Base-by-base conservation (phyloP, 129 eudicot genomes). In the Arctium minus region DNA sequence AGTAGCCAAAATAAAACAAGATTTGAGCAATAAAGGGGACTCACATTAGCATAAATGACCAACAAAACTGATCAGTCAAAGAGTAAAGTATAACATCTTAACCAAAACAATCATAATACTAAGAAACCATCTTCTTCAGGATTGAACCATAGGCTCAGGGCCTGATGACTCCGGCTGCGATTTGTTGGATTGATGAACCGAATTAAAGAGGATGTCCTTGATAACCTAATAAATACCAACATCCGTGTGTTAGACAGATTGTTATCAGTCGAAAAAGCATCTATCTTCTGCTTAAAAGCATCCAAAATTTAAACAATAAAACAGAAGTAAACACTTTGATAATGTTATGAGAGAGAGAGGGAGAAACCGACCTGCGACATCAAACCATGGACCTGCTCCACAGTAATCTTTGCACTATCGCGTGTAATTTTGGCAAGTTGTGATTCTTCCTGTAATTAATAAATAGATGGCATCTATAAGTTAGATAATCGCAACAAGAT, bases 351-450 rank as follows among this genome's bases (percentile, higher is more conserved):
- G 8, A 56, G 65, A 50, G 62, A 17, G 68, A 70, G 35, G 32
- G 10, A 39, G 46, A 9, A 56, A 79, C 37, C 74, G 70, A 92
- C 99, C 98, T 93, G 99, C 17, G 99, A 96, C 99, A 96, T 96
- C 78, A 96, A 85, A 22, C 99, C 99, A 81, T 96, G 99, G 83
- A 96, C 98, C 86, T 96, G 98, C 87, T 96, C 99, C 32, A 92
- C 99, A 4, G 99, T 93, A 70, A 96, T 96, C 91, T 96, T 96
- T 73, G 98, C 93, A 88, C 99, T 93, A 88, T 96, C 99, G 3
- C 92, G 90, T 15, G 97, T 96, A 53, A 96, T 96, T 87, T 93
- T 96, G 10, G 93, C 92, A 64, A 96, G 95, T 74, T 89, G 94
- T 64, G 99, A 92, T 79, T 96, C 99, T 88, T 96, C 99, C 99